Evolutionary conservation across 768 basidiomycete genomes (phyloP).

Genomic region (Tricholoma hemisulphureum): DNA sequence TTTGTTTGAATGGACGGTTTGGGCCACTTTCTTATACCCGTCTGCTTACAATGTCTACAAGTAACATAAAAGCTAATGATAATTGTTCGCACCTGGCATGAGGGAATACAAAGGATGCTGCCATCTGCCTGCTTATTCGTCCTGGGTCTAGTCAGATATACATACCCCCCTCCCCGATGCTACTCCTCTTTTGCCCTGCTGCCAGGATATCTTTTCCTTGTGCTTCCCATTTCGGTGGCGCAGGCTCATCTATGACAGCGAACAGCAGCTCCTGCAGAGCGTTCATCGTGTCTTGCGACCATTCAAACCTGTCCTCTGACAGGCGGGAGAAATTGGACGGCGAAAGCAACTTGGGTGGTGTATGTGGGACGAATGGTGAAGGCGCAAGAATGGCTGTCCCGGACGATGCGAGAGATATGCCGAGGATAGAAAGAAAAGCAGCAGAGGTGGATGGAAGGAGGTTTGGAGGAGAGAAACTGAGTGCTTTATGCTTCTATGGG

Average conservation of each 20-base stretch:
- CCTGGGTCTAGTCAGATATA: slow-evolving; percentile 38
- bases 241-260: slow-evolving; percentile 28
- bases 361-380: slow-evolving; percentile 39
- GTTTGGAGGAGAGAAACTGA: slow-evolving; percentile 54
- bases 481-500: slow-evolving; percentile 31
- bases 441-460: slow-evolving; percentile 55
- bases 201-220: not conserved
- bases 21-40: not conserved
- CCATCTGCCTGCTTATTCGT: not conserved
- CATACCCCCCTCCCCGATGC: slow-evolving; percentile 51
- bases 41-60: not conserved
- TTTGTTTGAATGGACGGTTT: not conserved
- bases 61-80: not conserved
- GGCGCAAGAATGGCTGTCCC: slow-evolving; percentile 48
- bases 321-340: slow-evolving; percentile 32
- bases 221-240: slow-evolving; percentile 16
- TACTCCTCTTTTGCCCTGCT: slow-evolving; percentile 19
- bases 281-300: slow-evolving; percentile 35
- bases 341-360: slow-evolving; percentile 40
- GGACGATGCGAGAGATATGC: slow-evolving; percentile 10
- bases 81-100: slow-evolving; percentile 5
- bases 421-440: slow-evolving; percentile 45
- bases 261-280: slow-evolving; percentile 38
- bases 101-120: slow-evolving; percentile 4
- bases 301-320: slow-evolving; percentile 33